These are phyloP conservation scores for Aspergillus sp. DNA, from an alignment of 2,329 filamentous ascomycete genomes.

Conservation along the genomic window DNA sequence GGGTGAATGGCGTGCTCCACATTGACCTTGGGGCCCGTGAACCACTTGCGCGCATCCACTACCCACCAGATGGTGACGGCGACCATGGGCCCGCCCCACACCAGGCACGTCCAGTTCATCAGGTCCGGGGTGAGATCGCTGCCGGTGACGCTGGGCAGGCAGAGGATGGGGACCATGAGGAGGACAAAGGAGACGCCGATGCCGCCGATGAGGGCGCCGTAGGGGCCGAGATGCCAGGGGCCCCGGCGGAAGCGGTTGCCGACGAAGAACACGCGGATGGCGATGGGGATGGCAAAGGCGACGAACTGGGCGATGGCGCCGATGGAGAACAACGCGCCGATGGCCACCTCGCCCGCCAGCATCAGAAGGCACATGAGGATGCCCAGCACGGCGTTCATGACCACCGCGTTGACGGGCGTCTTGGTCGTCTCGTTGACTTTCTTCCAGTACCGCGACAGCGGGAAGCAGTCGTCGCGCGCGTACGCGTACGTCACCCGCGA, in stretches of 20 bases:
- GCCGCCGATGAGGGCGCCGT: conserved; percentile 57
- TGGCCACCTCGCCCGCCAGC: conserved; percentile 61
- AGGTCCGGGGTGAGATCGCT: conserved; percentile 48
- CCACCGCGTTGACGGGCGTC: conserved; percentile 70
- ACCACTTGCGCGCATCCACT: conserved; percentile 65
- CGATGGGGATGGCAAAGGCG: conserved; percentile 45
- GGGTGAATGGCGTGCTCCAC: conserved; percentile 51
- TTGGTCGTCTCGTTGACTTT: conserved; percentile 59
- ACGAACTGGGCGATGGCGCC: conserved; percentile 68
- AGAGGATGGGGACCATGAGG: conserved; percentile 68
- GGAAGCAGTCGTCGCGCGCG: conserved; percentile 70
- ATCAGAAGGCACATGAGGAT: conserved; percentile 62
- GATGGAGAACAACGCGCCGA: conserved; percentile 69
- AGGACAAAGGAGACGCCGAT: conserved; percentile 59
- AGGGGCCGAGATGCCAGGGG: conserved; percentile 66
- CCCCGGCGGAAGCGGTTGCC: conserved; percentile 64
- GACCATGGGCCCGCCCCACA: conserved; percentile 65
- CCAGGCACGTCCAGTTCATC: conserved; percentile 70
- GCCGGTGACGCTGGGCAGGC: conserved; percentile 60
- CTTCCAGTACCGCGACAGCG: conserved; percentile 58
- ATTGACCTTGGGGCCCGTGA: conserved; percentile 69
- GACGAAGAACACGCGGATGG: conserved; percentile 50
- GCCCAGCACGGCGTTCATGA: conserved; percentile 63
- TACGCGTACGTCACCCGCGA: conserved; percentile 72
- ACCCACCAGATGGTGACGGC: conserved; percentile 62